Evolutionary conservation across 768 basidiomycete genomes (phyloP).

Genomic region (Cubamyces lactineus): DNA sequence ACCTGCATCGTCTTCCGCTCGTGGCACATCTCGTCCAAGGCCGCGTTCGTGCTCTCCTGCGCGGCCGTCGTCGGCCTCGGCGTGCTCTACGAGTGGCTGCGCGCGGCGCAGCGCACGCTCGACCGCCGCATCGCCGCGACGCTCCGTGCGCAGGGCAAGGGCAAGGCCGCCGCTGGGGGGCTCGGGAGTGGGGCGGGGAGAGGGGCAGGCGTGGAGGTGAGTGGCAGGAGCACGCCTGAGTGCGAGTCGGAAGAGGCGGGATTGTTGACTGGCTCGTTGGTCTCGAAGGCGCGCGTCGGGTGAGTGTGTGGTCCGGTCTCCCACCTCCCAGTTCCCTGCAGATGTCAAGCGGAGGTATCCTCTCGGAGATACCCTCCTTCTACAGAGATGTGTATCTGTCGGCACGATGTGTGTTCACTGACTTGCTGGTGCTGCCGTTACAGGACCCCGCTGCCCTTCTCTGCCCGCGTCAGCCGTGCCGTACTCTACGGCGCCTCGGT

Average conservation of each 20-base stretch:
- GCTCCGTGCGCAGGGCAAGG: conserved; percentile 50
- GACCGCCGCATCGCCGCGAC: conserved; percentile 60
- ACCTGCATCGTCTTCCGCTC: conserved; percentile 80
- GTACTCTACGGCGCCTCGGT: conserved; percentile 74
- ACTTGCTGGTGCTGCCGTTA: background rate
- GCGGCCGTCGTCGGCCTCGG: conserved; percentile 66
- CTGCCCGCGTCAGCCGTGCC: conserved; percentile 62
- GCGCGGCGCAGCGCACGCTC: conserved; percentile 59
- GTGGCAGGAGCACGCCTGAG: conserved; percentile 47
- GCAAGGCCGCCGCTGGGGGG: conserved; percentile 41
- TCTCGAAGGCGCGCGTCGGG: conserved; percentile 46
- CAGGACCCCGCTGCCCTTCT: conserved; percentile 55
- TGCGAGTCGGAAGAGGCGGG: conserved; percentile 55
- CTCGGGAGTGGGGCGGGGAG: background rate
- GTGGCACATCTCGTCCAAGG: conserved; percentile 71
- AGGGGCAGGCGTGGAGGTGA: conserved; percentile 33
- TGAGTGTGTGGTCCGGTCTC: conserved; percentile 35
- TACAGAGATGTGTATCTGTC: too few species aligned
- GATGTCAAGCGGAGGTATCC: too few species aligned
- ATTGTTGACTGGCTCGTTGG: conserved; percentile 51
- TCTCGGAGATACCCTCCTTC: too few species aligned
- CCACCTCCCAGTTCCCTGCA: too few species aligned
- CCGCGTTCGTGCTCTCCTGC: conserved; percentile 66
- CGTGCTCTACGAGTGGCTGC: conserved; percentile 80
- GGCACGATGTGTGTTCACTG: background rate